These are phyloP conservation scores for Lactarius vividus DNA, from an alignment of 768 basidiomycete genomes.

Conservation along the genomic window DNA sequence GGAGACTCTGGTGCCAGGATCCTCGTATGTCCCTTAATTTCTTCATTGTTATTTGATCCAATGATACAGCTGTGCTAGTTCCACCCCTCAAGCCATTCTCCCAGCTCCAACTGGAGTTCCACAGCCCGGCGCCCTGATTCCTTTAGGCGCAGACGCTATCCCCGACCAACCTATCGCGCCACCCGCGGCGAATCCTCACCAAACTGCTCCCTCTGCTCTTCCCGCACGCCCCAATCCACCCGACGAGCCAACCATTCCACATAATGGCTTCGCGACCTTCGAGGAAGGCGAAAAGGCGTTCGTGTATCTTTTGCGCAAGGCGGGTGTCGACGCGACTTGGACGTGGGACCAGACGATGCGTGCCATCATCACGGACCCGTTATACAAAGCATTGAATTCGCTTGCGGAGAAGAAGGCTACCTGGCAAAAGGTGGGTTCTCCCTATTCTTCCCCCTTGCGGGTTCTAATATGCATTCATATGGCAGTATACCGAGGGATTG, in stretches of 20 bases:
- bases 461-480: conserved; percentile 8
- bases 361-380: conserved; percentile 95
- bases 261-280: conserved; percentile 81
- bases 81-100: conserved; percentile 14
- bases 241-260: conserved; percentile 84
- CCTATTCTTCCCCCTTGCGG: conserved; percentile 4
- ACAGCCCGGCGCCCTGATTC: conserved; percentile 34
- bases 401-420: conserved; percentile 92
- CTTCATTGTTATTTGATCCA: background rate
- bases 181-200: conserved; percentile 56
- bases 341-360: conserved; percentile 99
- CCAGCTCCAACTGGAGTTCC: conserved; percentile 6
- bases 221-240: conserved; percentile 78
- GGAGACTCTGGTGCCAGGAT: conserved; percentile 32
- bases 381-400: conserved; percentile 92
- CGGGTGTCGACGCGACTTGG: conserved; percentile 88
- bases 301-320: conserved; percentile 81
- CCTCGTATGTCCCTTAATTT: background rate
- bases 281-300: conserved; percentile 96
- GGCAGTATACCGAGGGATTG: conserved; percentile 73
- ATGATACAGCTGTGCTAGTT: conserved; percentile 4
- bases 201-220: conserved; percentile 55
- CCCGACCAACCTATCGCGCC: conserved; percentile 42
- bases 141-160: conserved; percentile 32
- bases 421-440: conserved; percentile 78